Base-by-base conservation (phyloP, 352 stramenopile genomes). In the Phytophthora rubi region DNA sequence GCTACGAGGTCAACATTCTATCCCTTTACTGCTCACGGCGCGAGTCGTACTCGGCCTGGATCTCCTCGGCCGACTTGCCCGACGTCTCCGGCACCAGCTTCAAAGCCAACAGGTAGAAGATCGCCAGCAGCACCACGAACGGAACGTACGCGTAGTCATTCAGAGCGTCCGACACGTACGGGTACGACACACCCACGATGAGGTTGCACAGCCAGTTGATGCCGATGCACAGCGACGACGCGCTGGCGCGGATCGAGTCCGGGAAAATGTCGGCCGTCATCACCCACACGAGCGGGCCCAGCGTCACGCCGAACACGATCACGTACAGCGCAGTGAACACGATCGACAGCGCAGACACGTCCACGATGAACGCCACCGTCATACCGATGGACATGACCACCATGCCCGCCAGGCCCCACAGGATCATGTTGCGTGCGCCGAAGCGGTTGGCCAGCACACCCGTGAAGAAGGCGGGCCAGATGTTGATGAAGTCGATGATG, bases 51-150 rank as follows among this genome's bases (percentile, higher is more conserved):
- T 74, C 68, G 23, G 54, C 65, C 44, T 83, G 78, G 68, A 90
- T 89, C 60, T 86, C 79, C 16, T 88, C 75, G 47, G 57, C 78
- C 28, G 83, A 86, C 53, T 86, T 86, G 47, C 77, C 75, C 28
- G 70, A 76, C 13, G 83, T 91, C 65, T 91, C 83, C 16, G 83
- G 83, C 8, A 91, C 60, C 23, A 68, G 53, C 45, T 71, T 73
- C 53, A 71, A 63, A 53, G 76, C 58, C 48, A 84, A 81, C 16
- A 74, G 2, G 45, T 71, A 76, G 68, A 83, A 83, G 23, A 86
- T 4, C 42, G 67, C 70, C 30, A 89, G 63, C 13, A 74, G 70
- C 6, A 67, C 62, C 45, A 91, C 67, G 74, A 88, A 84, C n/a
- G 79, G 71, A 37, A 86, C 21, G 52, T 86, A 85, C 15, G 59